These are phyloP conservation scores for Jamesozyma piceae DNA, from an alignment of 805 yeast genomes.

Conservation along the genomic window DNA sequence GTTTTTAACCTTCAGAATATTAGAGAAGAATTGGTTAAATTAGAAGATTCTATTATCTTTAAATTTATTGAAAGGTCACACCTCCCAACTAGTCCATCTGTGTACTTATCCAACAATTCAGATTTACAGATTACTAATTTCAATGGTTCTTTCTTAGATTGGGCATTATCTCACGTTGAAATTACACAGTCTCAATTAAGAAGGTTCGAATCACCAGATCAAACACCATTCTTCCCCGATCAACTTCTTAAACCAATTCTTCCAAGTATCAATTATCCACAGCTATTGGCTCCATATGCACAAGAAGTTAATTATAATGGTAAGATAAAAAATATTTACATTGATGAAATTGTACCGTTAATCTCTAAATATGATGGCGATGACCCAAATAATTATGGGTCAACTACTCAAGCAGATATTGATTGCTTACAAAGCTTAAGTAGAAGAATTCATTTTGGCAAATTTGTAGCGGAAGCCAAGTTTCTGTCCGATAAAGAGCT, in stretches of 20 bases:
- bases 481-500: conserved; percentile 56
- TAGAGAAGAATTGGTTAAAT: conserved; percentile 72
- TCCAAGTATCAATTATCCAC: conserved; percentile 74
- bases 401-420: conserved; percentile 76
- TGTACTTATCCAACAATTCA: conserved; percentile 49
- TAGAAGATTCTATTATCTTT: conserved; percentile 95
- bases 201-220: conserved; percentile 91
- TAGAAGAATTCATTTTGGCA: conserved; percentile 91
- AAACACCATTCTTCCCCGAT: conserved; percentile 77
- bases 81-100: conserved; percentile 64
- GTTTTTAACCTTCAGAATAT: conserved; percentile 76
- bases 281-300: conserved; percentile 63
- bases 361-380: conserved; percentile 60
- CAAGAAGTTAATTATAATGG: conserved; percentile 68
- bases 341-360: conserved; percentile 63
- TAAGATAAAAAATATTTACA: conserved; percentile 59
- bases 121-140: conserved; percentile 51
- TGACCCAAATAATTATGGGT: conserved; percentile 78
- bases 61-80: conserved; percentile 89
- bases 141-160: conserved; percentile 77
- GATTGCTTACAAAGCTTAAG: conserved; percentile 81
- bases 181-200: conserved; percentile 68
- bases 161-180: conserved; percentile 73
- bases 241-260: conserved; percentile 55
- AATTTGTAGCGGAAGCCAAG: conserved; percentile 95